phyloP scores from a whole-genome alignment of 2,329 filamentous ascomycete genomes.

The Dryadomyces sulphureus region DNA sequence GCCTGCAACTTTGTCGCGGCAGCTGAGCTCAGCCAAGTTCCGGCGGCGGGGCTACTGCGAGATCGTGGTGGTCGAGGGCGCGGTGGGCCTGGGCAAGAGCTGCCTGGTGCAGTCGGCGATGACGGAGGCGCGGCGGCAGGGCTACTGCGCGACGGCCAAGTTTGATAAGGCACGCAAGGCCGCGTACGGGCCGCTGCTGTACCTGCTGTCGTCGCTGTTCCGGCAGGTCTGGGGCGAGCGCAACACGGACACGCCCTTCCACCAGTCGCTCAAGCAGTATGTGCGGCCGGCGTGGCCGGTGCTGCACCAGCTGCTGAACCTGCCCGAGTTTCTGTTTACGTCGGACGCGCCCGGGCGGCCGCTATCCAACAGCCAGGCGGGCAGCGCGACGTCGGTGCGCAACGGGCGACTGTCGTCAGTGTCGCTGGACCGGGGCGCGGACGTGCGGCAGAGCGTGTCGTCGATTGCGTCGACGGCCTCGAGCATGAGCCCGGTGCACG shows the following conservation, averaged over 20 bases:
- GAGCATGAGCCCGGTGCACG: neutral
- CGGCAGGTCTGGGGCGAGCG: conserved; percentile 53
- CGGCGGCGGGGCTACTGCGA: conserved; percentile 48
- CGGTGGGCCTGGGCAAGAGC: conserved; percentile 50
- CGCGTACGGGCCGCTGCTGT: conserved; percentile 48
- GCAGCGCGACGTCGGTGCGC: neutral
- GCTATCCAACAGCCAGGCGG: neutral
- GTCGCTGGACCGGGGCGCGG: neutral
- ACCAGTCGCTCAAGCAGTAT: conserved; percentile 45
- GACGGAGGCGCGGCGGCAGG: conserved; percentile 42
- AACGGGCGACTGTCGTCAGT: neutral
- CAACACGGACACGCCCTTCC: conserved; percentile 49
- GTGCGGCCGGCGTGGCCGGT: conserved; percentile 50
- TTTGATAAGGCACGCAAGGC: conserved; percentile 47
- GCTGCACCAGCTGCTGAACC: conserved; percentile 43
- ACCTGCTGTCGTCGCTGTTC: conserved; percentile 50
- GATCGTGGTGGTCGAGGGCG: conserved; percentile 45
- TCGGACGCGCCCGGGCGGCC: neutral
- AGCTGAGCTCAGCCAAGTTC: conserved; percentile 42
- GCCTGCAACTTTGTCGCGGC: conserved; percentile 35
- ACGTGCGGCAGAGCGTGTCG: conserved; percentile 14
- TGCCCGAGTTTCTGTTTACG: conserved; percentile 53
- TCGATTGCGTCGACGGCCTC: conserved; percentile 20
- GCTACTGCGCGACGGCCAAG: conserved; percentile 52
- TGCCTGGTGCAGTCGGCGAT: conserved; percentile 49